Evolutionary conservation across 495 filamentous ascomycete species (phyloP).

Genomic region (Aspergillus wentii): DNA sequence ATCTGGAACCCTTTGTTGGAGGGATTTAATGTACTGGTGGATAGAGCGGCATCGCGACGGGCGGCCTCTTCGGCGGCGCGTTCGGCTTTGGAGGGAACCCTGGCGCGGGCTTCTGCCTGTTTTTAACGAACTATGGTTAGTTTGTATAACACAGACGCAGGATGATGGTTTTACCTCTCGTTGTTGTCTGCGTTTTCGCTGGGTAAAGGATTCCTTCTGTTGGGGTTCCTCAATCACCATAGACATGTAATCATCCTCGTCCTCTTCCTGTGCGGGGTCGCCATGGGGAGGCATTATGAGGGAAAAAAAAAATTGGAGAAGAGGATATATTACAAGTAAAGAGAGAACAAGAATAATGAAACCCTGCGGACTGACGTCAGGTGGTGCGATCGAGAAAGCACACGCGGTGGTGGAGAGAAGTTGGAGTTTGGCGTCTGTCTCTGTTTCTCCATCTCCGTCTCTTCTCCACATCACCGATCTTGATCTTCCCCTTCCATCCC

Average conservation of each 20-base stretch:
- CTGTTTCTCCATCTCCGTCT: too few species aligned
- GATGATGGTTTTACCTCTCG: constrained; percentile 40
- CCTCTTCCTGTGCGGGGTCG: constrained; percentile 23
- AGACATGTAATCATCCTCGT: constrained; percentile 63
- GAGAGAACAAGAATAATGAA: too few species aligned
- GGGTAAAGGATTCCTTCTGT: constrained; percentile 52
- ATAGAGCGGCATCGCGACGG: constrained; percentile 69
- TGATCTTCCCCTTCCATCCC: too few species aligned
- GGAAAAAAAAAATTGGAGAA: too few species aligned
- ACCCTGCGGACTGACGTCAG: too few species aligned
- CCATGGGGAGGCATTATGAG: constrained; percentile 14
- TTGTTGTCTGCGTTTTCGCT: constrained; percentile 49
- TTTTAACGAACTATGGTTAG: neutral
- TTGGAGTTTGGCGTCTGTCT: too few species aligned
- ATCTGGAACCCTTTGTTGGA: constrained; percentile 79
- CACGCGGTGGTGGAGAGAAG: too few species aligned
- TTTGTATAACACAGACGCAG: constrained; percentile 1
- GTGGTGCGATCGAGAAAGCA: too few species aligned
- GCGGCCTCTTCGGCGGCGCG: constrained; percentile 61
- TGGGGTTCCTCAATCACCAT: constrained; percentile 55
- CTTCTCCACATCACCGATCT: too few species aligned
- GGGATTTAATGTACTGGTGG: constrained; percentile 61
- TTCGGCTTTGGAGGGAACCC: constrained; percentile 71
- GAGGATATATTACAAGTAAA: too few species aligned
- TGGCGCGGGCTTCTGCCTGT: constrained; percentile 44